A percentile compares a stretch with the other conserved stretches of the same genome.
Conservation (phyloP, 768 basidiomycete genomes). For the Mycena olivaceomarginata region DNA sequence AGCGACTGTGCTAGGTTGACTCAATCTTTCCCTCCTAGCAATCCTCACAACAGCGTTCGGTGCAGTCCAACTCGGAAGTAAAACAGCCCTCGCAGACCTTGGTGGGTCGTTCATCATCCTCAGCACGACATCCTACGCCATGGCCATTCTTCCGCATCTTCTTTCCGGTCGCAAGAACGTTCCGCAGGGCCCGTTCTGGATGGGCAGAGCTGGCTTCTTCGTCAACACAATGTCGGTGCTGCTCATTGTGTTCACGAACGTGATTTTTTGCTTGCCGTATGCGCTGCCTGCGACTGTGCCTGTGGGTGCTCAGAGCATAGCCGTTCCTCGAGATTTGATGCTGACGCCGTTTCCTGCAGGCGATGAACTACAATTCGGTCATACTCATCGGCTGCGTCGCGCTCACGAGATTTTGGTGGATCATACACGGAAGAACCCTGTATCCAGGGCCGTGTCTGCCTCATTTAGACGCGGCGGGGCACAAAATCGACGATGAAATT, state of each 20-base stretch:
- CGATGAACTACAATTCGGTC: no score
- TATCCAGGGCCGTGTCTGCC: no score
- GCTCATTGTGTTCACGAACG: slow-evolving; percentile 33
- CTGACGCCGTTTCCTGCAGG: background rate
- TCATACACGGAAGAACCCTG: no score
- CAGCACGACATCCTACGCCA: slow-evolving; percentile 39
- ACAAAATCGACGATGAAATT: no score
- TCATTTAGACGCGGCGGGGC: no score
- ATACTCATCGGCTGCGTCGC: no score
- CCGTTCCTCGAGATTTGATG: background rate
- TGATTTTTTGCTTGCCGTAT: slow-evolving; percentile 38
- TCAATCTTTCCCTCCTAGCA: background rate
- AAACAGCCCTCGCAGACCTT: slow-evolving; percentile 38
- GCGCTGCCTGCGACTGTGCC: slow-evolving; percentile 31
- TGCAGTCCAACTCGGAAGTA: slow-evolving; percentile 38
- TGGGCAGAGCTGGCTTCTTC: slow-evolving; percentile 32
- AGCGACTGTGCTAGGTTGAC: background rate
- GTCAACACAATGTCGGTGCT: slow-evolving; percentile 8
- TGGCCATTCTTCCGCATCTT: slow-evolving; percentile 38
- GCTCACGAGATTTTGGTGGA: no score
- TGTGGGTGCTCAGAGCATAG: background rate
- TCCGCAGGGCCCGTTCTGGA: slow-evolving; percentile 36
- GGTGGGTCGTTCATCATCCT: slow-evolving; percentile 36
- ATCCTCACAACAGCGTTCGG: slow-evolving; percentile 22
- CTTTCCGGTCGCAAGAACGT: slow-evolving; percentile 38